These are phyloP conservation scores for Exophiala xenobiotica DNA, from an alignment of 2,329 filamentous ascomycete species.

Conservation along the genomic window DNA sequence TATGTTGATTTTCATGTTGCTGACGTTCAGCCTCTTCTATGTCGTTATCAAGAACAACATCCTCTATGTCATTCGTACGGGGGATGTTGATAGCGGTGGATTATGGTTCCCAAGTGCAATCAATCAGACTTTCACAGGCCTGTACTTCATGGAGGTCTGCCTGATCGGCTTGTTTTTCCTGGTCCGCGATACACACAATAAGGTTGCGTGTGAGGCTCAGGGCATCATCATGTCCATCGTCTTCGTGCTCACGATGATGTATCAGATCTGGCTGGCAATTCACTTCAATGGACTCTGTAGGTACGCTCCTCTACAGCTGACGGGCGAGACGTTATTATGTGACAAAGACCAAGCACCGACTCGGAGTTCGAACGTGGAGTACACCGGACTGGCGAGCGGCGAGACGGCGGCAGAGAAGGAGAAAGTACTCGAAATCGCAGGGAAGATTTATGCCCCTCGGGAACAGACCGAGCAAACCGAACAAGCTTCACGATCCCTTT, in stretches of 20 bases:
- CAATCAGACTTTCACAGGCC: constrained; percentile 22
- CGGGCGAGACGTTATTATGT: constrained; percentile 15
- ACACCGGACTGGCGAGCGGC: constrained; percentile 2
- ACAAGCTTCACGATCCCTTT: background rate
- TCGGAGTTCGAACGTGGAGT: constrained; percentile 1
- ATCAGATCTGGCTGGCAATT: constrained; percentile 19
- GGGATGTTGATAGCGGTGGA: constrained; percentile 18
- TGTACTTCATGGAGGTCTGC: constrained; percentile 25
- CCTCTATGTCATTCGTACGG: constrained; percentile 20
- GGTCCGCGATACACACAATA: constrained; percentile 14
- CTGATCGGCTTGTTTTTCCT: constrained; percentile 24
- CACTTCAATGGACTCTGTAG: constrained; percentile 22
- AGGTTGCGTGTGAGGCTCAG: constrained; percentile 16
- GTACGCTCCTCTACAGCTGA: constrained; percentile 22
- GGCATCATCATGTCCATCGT: constrained; percentile 22
- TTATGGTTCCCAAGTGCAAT: constrained; percentile 21
- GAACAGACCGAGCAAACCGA: constrained; percentile 3
- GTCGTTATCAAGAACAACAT: constrained; percentile 23
- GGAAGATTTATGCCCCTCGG: too few species aligned
- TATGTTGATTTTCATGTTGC: constrained; percentile 20
- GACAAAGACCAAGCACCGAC: constrained; percentile 10
- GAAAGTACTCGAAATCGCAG: constrained; percentile 4
- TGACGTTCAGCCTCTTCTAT: constrained; percentile 22
- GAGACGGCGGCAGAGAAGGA: constrained; percentile 5
- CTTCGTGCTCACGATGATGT: constrained; percentile 16